Base-by-base conservation (phyloP, 257 asterid genomes). In the Voacanga thouarsii region DNA sequence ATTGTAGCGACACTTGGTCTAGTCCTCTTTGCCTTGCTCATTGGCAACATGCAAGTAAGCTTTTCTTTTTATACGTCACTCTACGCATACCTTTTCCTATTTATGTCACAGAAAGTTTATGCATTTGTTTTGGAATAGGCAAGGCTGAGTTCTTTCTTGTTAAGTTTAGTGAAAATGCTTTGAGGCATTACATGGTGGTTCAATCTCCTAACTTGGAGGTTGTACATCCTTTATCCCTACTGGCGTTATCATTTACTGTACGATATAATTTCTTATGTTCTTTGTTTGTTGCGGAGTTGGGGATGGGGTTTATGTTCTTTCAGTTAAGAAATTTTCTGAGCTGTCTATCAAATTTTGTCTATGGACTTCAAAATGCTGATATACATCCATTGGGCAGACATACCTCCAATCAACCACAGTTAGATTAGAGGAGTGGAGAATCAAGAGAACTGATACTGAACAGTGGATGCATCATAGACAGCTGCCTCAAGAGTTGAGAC, bases 401-500 rank as follows among this genome's bases (percentile, higher is more conserved):
- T 96, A 90, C 66, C 98, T 96, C 76, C 99, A 96, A 84, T 96
- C 98, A 15, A 92, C 99, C 23, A 93, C 98, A 0, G 93, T 93
- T 23, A 80, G 97, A 84, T 84, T 96, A 85, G 99, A 96, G 82
- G 99, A 96, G 56, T 96, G 99, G 97, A 87, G 99, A 79, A 93
- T 93, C 73, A 81, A 85, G 87, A 86, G 98, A 87, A 92, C 93
- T 3, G 99, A 96, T 80, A 89, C 97, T 0, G 99, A 96, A 72
- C 97, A 92, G 75, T 96, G 99, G 99, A 96, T 96, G 98, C 99
- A 78, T 79, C 99, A 96, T 28, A 87, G 99, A 82, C 99, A 93
- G 87, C 85, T 96, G 15, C 99, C 99, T 39, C 97, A 86, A 55
- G 97, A 93, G 74, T 78, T 96, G 74, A 82, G 97, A 84, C 93